These are phyloP conservation scores for Vairimorpha ceranae DNA, from an alignment of 371 early-diverging fungal genomes.

Conservation along the genomic window DNA sequence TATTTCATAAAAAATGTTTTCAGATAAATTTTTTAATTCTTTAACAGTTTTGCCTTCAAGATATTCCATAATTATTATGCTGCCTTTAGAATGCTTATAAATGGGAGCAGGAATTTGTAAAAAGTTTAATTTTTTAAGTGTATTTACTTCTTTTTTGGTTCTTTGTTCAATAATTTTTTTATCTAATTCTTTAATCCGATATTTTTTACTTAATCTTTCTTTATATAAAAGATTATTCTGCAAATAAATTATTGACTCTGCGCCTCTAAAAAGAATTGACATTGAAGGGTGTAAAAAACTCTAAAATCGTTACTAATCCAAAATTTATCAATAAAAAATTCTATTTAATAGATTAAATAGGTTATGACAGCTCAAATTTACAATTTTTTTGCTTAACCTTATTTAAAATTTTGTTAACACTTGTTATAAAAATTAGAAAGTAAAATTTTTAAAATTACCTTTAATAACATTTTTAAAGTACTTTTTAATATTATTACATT, in stretches of 20 bases:
- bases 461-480: too few relatives aligned
- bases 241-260: constrained; percentile 58
- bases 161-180: constrained; percentile 46
- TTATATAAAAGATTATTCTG: constrained; percentile 45
- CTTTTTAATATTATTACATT: too few relatives aligned
- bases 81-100: constrained; percentile 3
- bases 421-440: too few relatives aligned
- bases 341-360: neutral
- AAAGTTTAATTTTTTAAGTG: constrained; percentile 44
- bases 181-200: constrained; percentile 58
- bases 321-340: neutral
- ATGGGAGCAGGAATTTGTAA: constrained; percentile 34
- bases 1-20: constrained; percentile 26
- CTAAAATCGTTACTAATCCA: neutral
- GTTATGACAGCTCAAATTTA: neutral
- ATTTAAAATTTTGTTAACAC: neutral
- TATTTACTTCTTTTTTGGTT: constrained; percentile 49
- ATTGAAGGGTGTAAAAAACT: constrained; percentile 13
- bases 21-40: neutral
- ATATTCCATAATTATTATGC: constrained; percentile 56
- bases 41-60: constrained; percentile 47
- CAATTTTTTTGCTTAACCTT: neutral
- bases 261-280: constrained; percentile 52
- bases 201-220: constrained; percentile 52
- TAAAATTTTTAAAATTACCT: too few relatives aligned